These are phyloP conservation scores for Aspergillus baeticus DNA, from an alignment of 495 filamentous ascomycete species.

Conservation along the genomic window DNA sequence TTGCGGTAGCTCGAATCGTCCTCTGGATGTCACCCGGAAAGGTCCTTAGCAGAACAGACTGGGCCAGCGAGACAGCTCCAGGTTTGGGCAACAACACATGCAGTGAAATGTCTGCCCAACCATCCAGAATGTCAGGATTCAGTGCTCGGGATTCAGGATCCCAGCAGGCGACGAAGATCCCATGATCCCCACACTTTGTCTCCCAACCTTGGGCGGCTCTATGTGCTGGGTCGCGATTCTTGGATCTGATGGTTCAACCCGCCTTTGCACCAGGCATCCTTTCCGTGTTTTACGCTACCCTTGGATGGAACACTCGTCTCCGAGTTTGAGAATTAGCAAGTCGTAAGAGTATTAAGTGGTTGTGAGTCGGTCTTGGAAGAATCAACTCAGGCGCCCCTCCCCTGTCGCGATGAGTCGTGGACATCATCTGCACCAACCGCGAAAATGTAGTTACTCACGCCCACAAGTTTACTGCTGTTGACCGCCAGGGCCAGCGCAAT, in stretches of 20 bases:
- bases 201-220: slow-evolving; percentile 20
- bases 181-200: slow-evolving; percentile 19
- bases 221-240: neutral
- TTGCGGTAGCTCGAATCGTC: neutral
- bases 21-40: neutral
- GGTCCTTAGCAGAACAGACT: slow-evolving; percentile 7
- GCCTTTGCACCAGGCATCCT: slow-evolving; percentile 1
- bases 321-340: neutral
- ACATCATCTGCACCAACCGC: neutral
- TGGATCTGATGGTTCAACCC: slow-evolving; percentile 6
- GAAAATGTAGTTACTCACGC: neutral
- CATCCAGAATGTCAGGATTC: slow-evolving; percentile 7
- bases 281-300: neutral
- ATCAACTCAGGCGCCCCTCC: neutral
- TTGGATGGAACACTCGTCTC: neutral
- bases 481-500: neutral
- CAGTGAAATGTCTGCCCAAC: slow-evolving; percentile 32
- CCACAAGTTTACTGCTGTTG: neutral
- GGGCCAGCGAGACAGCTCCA: slow-evolving; percentile 18
- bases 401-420: slow-evolving; percentile 6
- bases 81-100: slow-evolving; percentile 31
- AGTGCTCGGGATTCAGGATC: slow-evolving; percentile 3
- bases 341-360: neutral
- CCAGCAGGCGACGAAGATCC: slow-evolving; percentile 13
- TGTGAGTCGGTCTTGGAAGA: neutral